Percentiles rank a stretch among this genome's conserved stretches.
These are phyloP conservation scores for Alternaria dauci DNA, from an alignment of 2,329 filamentous ascomycete species.

Conservation along the genomic window DNA sequence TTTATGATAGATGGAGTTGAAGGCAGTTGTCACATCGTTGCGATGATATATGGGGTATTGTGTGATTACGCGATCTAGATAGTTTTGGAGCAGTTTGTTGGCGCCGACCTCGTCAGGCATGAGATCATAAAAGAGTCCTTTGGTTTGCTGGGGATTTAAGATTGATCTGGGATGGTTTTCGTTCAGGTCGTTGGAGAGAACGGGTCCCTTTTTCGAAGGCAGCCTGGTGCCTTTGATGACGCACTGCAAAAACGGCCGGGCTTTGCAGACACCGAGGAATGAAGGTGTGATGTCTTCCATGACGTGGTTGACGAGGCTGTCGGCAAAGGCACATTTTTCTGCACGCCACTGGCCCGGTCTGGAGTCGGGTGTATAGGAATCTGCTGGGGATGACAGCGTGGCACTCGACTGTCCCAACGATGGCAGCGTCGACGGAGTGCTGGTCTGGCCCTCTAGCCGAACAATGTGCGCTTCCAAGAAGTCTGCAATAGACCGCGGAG, in stretches of 20 bases:
- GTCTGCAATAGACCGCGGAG: conserved; percentile 46
- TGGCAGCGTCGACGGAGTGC: conserved; percentile 24
- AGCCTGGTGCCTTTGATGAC: conserved; percentile 48
- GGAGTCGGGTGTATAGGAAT: conserved; percentile 35
- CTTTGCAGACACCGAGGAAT: conserved; percentile 48
- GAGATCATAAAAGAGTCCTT: conserved; percentile 34
- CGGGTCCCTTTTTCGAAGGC: conserved; percentile 46
- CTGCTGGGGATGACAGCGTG: conserved; percentile 37
- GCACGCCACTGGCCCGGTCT: conserved; percentile 16
- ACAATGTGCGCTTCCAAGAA: conserved; percentile 46
- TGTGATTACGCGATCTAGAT: conserved; percentile 46
- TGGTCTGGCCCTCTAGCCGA: conserved; percentile 31
- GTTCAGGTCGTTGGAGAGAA: conserved; percentile 46
- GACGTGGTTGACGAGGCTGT: conserved; percentile 44
- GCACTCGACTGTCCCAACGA: conserved; percentile 24
- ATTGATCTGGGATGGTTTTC: conserved; percentile 50
- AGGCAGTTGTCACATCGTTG: conserved; percentile 44
- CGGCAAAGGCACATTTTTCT: conserved; percentile 42
- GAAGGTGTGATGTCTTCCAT: conserved; percentile 49
- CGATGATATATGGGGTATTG: conserved; percentile 51
- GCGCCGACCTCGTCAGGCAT: conserved; percentile 44
- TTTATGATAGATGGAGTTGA: conserved; percentile 44
- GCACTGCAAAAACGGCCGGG: conserved; percentile 44
- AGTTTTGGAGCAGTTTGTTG: conserved; percentile 44
- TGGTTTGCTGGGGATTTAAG: conserved; percentile 45